These are phyloP conservation scores for Reticulascus tulasneorum DNA, from an alignment of 2,329 filamentous ascomycete species.

Conservation along the genomic window DNA sequence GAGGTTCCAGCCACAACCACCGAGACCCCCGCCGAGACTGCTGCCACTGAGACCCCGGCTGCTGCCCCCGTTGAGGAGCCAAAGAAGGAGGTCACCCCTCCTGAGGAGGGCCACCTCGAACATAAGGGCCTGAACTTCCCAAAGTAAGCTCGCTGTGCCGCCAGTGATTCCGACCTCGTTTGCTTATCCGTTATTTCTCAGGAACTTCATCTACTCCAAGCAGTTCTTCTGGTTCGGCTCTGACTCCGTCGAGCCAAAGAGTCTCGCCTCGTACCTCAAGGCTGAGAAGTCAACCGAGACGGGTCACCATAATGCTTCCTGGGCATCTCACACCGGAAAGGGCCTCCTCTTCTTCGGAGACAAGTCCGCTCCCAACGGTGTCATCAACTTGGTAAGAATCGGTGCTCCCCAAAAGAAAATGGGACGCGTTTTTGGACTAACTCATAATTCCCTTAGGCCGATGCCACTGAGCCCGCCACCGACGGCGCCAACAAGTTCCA, in stretches of 20 bases:
- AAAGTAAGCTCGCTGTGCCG: constrained; percentile 64
- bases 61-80: constrained; percentile 35
- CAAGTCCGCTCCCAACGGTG: constrained; percentile 74
- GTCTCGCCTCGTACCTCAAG: constrained; percentile 74
- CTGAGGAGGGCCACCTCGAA: constrained; percentile 79
- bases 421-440: too few relatives aligned
- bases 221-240: constrained; percentile 86
- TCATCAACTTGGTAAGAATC: constrained; percentile 75
- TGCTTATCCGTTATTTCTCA: constrained; percentile 33
- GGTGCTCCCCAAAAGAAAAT: not conserved
- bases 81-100: constrained; percentile 58
- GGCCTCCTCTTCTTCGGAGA: constrained; percentile 90
- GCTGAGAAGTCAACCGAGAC: constrained; percentile 76
- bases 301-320: constrained; percentile 77
- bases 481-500: constrained; percentile 79
- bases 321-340: constrained; percentile 92
- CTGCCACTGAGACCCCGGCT: constrained; percentile 30
- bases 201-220: constrained; percentile 87
- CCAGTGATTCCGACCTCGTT: too few relatives aligned
- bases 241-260: constrained; percentile 69
- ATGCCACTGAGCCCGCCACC: constrained; percentile 66
- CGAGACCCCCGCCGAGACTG: constrained; percentile 35
- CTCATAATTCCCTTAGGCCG: constrained; percentile 41
- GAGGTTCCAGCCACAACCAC: constrained; percentile 28
- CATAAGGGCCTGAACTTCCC: constrained; percentile 85